phyloP scores from a whole-genome alignment of 257 asterid species.

The Perilla frutescens region DNA sequence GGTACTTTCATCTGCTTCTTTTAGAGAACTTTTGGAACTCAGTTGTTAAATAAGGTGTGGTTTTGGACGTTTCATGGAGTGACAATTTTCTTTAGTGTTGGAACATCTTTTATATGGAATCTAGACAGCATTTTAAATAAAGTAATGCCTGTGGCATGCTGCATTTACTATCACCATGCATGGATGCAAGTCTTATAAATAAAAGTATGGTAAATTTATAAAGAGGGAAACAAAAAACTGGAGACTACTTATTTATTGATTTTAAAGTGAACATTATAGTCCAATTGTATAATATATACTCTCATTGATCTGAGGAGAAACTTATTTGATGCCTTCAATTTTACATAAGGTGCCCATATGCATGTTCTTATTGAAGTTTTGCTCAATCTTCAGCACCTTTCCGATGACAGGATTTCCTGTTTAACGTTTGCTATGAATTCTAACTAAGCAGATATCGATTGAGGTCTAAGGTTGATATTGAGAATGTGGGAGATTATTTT shows the following conservation, averaged over 20 bases:
- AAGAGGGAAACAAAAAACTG: not conserved
- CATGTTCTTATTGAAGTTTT: not conserved
- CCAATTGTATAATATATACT: not conserved
- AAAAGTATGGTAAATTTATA: not conserved
- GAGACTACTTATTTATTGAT: not conserved
- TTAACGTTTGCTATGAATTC: conserved; percentile 21
- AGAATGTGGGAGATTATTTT: conserved; percentile 62
- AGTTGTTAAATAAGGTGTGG: conserved; percentile 9
- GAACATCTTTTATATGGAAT: not conserved
- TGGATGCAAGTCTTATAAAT: not conserved
- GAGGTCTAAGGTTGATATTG: conserved; percentile 91
- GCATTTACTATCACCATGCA: not conserved
- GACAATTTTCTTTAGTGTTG: not conserved
- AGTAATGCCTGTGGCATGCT: not conserved
- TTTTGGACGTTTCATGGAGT: not conserved
- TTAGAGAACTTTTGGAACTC: not conserved
- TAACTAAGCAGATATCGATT: conserved; percentile 66
- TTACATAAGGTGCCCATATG: conserved; percentile 1
- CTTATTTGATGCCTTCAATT: not conserved
- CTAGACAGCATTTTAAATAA: conserved; percentile 4
- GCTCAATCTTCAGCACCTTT: conserved; percentile 12
- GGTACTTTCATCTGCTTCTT: not conserved
- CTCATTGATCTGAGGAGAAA: not conserved
- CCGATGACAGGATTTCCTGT: conserved; percentile 7
- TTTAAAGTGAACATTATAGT: conserved; percentile 1